Evolutionary conservation across 169 alveolate genomes (phyloP).

Genomic region (Plasmodium fragile): DNA sequence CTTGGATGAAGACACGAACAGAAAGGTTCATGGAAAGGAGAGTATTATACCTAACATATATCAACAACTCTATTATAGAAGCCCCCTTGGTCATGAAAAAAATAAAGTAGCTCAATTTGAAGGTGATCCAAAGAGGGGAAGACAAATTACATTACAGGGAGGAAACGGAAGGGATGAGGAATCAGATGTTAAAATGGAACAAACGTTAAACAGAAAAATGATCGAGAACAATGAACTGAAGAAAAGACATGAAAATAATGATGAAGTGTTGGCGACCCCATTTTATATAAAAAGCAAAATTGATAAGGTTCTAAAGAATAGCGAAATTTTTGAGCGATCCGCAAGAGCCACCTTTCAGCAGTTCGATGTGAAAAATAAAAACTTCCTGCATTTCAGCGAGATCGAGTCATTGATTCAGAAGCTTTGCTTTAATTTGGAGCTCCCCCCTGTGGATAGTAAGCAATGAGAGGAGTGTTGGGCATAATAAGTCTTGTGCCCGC

Average conservation of each 20-base stretch:
- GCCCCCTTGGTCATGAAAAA: background rate
- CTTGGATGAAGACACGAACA: background rate
- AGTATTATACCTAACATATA: background rate
- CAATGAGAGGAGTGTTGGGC: background rate
- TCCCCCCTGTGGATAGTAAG: conserved; percentile 75
- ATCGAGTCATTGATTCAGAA: conserved; percentile 71
- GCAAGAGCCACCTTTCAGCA: conserved; percentile 77
- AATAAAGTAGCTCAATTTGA: background rate
- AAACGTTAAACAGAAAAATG: conserved; percentile 61
- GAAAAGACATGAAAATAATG: conserved; percentile 60
- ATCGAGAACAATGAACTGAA: conserved; percentile 68
- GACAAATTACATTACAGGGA: background rate
- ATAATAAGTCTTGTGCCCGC: background rate
- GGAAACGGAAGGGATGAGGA: conserved; percentile 4
- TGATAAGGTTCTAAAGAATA: conserved; percentile 66
- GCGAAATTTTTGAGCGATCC: conserved; percentile 68
- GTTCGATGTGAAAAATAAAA: conserved; percentile 70
- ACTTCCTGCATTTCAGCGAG: conserved; percentile 70
- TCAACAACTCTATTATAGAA: background rate
- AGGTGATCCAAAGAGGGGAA: background rate
- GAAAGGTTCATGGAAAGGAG: background rate
- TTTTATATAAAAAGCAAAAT: conserved; percentile 76
- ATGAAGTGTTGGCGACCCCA: conserved; percentile 60
- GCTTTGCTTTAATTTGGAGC: conserved; percentile 58
- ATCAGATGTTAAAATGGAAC: conserved; percentile 33